These are phyloP conservation scores for Eutrema yunnanense DNA, from an alignment of 345 rosid species.

Conservation along the genomic window DNA sequence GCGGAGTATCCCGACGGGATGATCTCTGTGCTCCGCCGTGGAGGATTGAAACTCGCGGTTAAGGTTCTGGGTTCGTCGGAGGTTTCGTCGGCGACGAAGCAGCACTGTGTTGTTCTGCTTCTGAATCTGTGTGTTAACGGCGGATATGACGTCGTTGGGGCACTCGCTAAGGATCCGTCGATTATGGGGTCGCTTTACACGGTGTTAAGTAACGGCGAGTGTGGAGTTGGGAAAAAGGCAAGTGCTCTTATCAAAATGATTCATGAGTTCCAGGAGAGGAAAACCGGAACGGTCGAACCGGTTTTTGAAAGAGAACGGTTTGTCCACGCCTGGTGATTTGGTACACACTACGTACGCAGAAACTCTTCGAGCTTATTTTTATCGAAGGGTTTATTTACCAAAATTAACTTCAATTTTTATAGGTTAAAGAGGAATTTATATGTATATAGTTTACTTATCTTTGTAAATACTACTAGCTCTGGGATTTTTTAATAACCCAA, in stretches of 20 bases:
- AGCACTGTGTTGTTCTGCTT: slow-evolving; percentile 61
- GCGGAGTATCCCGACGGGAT: slow-evolving; percentile 65
- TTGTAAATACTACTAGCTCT: slow-evolving; percentile 8
- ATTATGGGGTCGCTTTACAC: slow-evolving; percentile 67
- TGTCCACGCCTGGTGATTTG: slow-evolving; percentile 48
- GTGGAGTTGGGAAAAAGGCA: slow-evolving; percentile 69
- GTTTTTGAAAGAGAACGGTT: slow-evolving; percentile 43
- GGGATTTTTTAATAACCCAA: slow-evolving; percentile 21
- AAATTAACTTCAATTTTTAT: neutral
- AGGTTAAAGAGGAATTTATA: neutral
- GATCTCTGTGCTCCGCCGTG: slow-evolving; percentile 40
- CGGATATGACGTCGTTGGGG: slow-evolving; percentile 48
- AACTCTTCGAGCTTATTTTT: slow-evolving; percentile 11
- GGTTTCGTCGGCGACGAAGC: slow-evolving; percentile 49
- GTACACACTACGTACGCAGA: neutral
- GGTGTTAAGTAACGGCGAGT: slow-evolving; percentile 53
- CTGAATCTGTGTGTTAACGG: slow-evolving; percentile 63
- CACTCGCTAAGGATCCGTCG: slow-evolving; percentile 44
- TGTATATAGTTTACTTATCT: neutral
- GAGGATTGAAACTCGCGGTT: slow-evolving; percentile 39
- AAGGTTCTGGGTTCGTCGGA: slow-evolving; percentile 38
- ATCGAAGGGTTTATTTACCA: neutral
- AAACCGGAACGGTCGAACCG: slow-evolving; percentile 29
- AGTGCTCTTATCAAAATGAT: slow-evolving; percentile 58
- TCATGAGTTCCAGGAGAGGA: slow-evolving; percentile 59